Conservation (phyloP, 495 filamentous ascomycete species). For the Xylaria scruposa region DNA sequence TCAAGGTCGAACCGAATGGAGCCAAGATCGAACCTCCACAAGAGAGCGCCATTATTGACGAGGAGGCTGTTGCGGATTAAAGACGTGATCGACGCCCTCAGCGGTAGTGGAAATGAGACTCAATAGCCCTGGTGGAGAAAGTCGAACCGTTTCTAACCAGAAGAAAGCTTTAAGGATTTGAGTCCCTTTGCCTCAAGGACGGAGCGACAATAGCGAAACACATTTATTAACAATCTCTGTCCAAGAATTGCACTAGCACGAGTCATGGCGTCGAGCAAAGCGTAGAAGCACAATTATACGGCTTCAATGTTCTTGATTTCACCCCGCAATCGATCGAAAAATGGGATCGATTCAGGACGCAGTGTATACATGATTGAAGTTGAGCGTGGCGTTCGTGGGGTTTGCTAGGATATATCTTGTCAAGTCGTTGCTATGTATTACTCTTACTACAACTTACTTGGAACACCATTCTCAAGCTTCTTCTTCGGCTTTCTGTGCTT, state of each 20-base stretch:
- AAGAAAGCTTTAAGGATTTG: neutral
- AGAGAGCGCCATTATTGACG: slow-evolving; percentile 30
- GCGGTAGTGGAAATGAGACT: neutral
- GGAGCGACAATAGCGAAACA: neutral
- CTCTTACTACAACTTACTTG: slow-evolving; percentile 7
- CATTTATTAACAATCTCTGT: neutral
- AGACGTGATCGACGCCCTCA: neutral
- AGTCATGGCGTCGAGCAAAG: neutral
- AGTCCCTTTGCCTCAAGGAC: neutral
- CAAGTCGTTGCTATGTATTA: neutral
- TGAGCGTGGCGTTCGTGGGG: slow-evolving; percentile 12
- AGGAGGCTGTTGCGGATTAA: slow-evolving; percentile 43
- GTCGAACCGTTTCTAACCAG: neutral
- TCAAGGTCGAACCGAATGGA: slow-evolving; percentile 34
- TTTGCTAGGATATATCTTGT: slow-evolving; percentile 16
- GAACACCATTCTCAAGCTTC: neutral
- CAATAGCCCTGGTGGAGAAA: neutral
- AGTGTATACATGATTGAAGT: slow-evolving; percentile 1
- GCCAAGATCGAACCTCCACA: slow-evolving; percentile 33
- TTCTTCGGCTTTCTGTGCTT: neutral
- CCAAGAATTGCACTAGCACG: neutral
- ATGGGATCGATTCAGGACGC: neutral
- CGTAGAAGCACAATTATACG: neutral
- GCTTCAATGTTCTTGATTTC: slow-evolving; percentile 1
- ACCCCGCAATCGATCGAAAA: neutral